A percentile compares a stretch with the other conserved stretches of the same genome.
Evolutionary conservation across 306 rosid genomes (phyloP).

Genomic region (Clitoria ternatea): DNA sequence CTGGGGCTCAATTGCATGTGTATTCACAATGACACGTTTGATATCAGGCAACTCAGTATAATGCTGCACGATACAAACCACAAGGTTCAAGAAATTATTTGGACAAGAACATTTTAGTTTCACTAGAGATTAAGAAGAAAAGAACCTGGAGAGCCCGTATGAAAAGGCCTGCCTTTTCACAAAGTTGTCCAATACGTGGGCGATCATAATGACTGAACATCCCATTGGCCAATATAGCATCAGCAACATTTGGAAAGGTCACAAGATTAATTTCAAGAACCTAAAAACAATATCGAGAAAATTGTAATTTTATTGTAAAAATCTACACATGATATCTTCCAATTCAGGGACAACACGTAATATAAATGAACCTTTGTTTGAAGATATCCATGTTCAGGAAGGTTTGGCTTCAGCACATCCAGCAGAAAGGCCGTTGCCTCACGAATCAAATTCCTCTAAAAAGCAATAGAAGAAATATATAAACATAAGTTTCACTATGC

Average conservation of each 20-base stretch:
- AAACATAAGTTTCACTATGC: conserved; percentile 3
- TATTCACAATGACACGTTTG: conserved; percentile 80
- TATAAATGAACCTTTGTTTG: conserved; percentile 69
- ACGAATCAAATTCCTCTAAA: conserved; percentile 88
- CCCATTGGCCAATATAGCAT: conserved; percentile 95
- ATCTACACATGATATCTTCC: background rate
- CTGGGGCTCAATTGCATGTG: conserved; percentile 98
- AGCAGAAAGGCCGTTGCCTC: conserved; percentile 92
- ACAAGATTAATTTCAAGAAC: conserved; percentile 95
- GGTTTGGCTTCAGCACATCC: conserved; percentile 92
- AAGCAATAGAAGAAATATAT: conserved; percentile 16
- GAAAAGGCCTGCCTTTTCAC: conserved; percentile 92
- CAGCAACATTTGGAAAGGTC: conserved; percentile 96
- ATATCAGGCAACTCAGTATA: conserved; percentile 82
- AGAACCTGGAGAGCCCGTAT: conserved; percentile 86
- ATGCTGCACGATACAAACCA: conserved; percentile 53
- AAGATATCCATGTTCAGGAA: conserved; percentile 83
- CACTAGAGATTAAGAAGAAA: conserved; percentile 14
- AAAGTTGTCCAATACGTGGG: conserved; percentile 88
- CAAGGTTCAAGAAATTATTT: background rate
- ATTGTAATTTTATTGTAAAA: background rate
- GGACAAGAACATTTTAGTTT: background rate
- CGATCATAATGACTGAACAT: conserved; percentile 97
- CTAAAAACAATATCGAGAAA: conserved; percentile 35
- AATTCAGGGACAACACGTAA: background rate